Evolutionary conservation across 352 stramenopile species (phyloP).

Genomic region (Phytophthora pini): DNA sequence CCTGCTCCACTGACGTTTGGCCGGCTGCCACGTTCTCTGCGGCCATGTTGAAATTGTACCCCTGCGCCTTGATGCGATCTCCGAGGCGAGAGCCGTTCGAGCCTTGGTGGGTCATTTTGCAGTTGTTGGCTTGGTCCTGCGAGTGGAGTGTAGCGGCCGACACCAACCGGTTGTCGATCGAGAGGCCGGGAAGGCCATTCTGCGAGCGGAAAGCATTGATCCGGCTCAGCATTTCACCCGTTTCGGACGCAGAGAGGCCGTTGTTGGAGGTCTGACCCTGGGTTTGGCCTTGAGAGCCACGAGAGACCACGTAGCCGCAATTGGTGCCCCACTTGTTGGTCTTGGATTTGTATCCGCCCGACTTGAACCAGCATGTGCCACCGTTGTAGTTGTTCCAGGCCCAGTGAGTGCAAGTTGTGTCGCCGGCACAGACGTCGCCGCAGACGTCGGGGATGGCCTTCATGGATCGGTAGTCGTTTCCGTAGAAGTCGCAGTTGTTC

Average conservation of each 20-base stretch:
- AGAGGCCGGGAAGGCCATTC: constrained; percentile 39
- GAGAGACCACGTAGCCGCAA: constrained; percentile 47
- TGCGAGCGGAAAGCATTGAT: constrained; percentile 58
- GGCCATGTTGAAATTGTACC: constrained; percentile 45
- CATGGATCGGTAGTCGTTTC: constrained; percentile 36
- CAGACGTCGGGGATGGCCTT: constrained; percentile 37
- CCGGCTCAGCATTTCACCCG: constrained; percentile 46
- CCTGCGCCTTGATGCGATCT: constrained; percentile 39
- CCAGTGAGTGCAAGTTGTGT: constrained; percentile 46
- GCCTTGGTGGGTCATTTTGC: constrained; percentile 49
- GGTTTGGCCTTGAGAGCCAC: constrained; percentile 20
- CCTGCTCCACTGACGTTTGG: constrained; percentile 39
- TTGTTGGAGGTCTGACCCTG: constrained; percentile 29
- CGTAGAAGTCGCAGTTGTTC: constrained; percentile 46
- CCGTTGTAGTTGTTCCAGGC: constrained; percentile 45
- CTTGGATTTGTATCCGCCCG: constrained; percentile 22
- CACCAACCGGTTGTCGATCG: constrained; percentile 44
- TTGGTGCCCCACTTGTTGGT: constrained; percentile 34
- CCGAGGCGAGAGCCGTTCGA: constrained; percentile 39
- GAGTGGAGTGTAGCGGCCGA: constrained; percentile 47
- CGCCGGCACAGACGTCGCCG: constrained; percentile 37
- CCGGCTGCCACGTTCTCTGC: constrained; percentile 61
- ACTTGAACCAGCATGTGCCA: constrained; percentile 52
- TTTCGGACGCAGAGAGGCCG: constrained; percentile 38
- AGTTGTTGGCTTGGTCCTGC: constrained; percentile 49